A percentile compares a stretch with the other conserved stretches of the same genome.
Conservation (phyloP, 2,329 filamentous ascomycete species). For the Stagonosporopsis cucurbitacearum region DNA sequence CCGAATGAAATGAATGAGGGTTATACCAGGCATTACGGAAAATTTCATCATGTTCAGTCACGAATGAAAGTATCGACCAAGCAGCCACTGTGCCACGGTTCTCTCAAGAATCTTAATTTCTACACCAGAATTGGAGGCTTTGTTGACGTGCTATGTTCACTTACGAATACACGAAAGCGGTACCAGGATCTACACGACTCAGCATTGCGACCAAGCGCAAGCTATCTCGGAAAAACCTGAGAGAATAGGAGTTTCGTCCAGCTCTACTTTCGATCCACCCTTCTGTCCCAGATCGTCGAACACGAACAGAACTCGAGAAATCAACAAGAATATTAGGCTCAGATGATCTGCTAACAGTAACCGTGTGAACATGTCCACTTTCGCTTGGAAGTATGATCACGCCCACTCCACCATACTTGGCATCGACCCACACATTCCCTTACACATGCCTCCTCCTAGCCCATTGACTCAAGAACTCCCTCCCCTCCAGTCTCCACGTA, state of each 20-base stretch:
- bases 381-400: neutral
- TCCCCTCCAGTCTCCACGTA: constrained; percentile 53
- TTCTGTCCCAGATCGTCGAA: neutral
- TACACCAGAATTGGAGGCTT: neutral
- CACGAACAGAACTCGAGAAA: neutral
- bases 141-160: neutral
- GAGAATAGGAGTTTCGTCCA: no score
- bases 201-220: neutral
- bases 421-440: neutral
- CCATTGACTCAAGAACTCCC: constrained; percentile 48
- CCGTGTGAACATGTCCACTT: neutral
- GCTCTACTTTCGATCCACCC: neutral
- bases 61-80: constrained; percentile 43
- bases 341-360: neutral
- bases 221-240: neutral
- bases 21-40: constrained; percentile 48
- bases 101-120: constrained; percentile 5
- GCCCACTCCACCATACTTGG: neutral
- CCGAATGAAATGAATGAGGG: constrained; percentile 39
- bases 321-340: neutral
- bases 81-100: constrained; percentile 21
- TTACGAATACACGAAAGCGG: neutral
- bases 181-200: no score
- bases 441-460: constrained; percentile 49
- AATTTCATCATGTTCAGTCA: constrained; percentile 51